A percentile compares a stretch with the other conserved stretches of the same genome.
These are phyloP conservation scores for Chlorella sorokiniana DNA, from an alignment of 139 green algal species.

Conservation along the genomic window DNA sequence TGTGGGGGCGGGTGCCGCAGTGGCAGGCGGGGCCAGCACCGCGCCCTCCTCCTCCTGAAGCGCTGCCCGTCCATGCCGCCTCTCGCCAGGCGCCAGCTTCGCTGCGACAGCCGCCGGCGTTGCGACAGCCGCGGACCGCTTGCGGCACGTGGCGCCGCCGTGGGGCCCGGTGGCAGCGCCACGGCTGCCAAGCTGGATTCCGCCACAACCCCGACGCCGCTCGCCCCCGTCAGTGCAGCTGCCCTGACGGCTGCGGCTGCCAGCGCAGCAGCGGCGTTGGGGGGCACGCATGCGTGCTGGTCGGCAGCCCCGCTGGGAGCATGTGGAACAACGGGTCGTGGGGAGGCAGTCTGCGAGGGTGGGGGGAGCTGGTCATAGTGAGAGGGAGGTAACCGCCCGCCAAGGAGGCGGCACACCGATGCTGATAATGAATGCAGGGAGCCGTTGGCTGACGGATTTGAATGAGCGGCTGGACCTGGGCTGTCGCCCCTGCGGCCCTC, in stretches of 20 bases:
- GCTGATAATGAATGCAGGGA: too few species aligned
- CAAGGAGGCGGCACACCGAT: neutral
- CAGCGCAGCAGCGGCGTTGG: neutral
- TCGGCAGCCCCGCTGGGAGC: neutral
- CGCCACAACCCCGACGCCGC: neutral
- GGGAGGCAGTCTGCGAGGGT: neutral
- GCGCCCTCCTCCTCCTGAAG: neutral
- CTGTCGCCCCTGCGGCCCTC: neutral
- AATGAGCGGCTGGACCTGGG: too few species aligned
- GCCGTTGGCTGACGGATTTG: too few species aligned
- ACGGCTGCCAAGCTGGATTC: neutral
- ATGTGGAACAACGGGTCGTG: constrained; percentile 17
- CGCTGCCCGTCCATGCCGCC: neutral
- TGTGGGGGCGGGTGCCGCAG: neutral
- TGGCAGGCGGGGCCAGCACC: neutral
- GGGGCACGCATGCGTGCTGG: neutral
- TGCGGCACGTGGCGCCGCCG: neutral
- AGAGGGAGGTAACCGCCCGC: neutral
- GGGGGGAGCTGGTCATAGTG: neutral
- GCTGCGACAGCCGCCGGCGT: neutral
- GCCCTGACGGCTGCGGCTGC: neutral
- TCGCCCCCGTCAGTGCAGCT: neutral
- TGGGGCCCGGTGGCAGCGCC: neutral
- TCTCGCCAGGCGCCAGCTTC: neutral
- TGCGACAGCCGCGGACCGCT: neutral